Evolutionary conservation across 257 asterid genomes (phyloP).

Genomic region (Capsicum chinense): DNA sequence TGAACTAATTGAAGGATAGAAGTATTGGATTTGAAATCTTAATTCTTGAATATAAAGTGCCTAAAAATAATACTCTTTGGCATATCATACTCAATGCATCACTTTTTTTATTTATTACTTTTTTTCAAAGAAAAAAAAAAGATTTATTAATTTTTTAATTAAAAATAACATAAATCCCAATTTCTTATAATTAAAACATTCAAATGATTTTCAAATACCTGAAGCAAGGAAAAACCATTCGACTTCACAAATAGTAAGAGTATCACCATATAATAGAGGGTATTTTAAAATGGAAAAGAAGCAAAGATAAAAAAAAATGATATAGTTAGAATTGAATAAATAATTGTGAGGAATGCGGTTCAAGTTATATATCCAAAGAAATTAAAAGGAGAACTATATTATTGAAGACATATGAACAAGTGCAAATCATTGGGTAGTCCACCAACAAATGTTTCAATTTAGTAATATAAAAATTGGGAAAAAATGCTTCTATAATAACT

Average conservation of each 20-base stretch:
- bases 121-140: background rate
- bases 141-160: background rate
- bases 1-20: background rate
- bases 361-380: conserved; percentile 4
- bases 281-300: background rate
- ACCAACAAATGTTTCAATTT: conserved; percentile 18
- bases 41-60: background rate
- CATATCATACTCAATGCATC: background rate
- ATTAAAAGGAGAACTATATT: background rate
- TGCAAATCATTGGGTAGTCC: background rate
- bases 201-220: background rate
- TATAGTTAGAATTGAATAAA: background rate
- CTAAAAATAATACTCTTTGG: background rate
- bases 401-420: conserved; percentile 2
- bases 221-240: background rate
- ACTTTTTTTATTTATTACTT: background rate
- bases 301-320: background rate
- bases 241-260: background rate
- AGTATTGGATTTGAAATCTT: background rate
- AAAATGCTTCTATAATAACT: background rate
- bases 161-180: background rate
- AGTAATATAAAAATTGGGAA: background rate
- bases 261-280: background rate
- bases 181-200: background rate
- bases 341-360: background rate